phyloP scores from a whole-genome alignment of 108 stramenopile species.

The Nitzschia inconspicua region DNA sequence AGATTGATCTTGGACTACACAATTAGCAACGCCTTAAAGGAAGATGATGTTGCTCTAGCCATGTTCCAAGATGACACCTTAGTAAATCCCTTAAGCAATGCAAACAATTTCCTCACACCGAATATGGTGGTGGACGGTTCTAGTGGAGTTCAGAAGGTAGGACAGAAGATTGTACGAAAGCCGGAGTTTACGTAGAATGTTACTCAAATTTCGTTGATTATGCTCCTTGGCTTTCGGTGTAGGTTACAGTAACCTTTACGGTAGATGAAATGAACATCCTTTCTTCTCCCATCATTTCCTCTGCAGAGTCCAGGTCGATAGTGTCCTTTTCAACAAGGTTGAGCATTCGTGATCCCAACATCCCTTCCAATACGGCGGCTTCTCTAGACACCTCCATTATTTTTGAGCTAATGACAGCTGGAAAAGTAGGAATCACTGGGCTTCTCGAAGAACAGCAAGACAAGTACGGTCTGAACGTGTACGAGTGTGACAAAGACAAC shows the following conservation, averaged over 20 bases:
- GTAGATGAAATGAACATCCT: background rate
- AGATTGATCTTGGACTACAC: too few species aligned
- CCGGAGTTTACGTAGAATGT: too few species aligned
- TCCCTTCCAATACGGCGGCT: background rate
- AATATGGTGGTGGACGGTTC: too few species aligned
- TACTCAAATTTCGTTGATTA: too few species aligned
- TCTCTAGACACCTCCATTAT: background rate
- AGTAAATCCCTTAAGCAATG: too few species aligned
- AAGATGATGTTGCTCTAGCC: too few species aligned
- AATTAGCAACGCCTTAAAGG: too few species aligned
- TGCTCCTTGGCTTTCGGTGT: too few species aligned
- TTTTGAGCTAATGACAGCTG: background rate
- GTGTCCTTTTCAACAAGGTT: constrained; percentile 9
- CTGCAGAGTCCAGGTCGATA: background rate
- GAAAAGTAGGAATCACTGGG: background rate
- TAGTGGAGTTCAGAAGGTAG: too few species aligned
- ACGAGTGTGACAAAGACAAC: constrained; percentile 16
- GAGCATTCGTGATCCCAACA: background rate
- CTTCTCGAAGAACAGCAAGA: constrained; percentile 3
- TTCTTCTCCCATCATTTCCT: background rate
- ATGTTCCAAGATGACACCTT: too few species aligned
- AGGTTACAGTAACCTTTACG: constrained; percentile 3
- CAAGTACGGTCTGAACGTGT: constrained; percentile 1
- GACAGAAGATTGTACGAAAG: too few species aligned
- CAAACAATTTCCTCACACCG: too few species aligned